These are phyloP conservation scores for Daldinia sp. DNA, from an alignment of 2,329 filamentous ascomycete species.

Conservation along the genomic window DNA sequence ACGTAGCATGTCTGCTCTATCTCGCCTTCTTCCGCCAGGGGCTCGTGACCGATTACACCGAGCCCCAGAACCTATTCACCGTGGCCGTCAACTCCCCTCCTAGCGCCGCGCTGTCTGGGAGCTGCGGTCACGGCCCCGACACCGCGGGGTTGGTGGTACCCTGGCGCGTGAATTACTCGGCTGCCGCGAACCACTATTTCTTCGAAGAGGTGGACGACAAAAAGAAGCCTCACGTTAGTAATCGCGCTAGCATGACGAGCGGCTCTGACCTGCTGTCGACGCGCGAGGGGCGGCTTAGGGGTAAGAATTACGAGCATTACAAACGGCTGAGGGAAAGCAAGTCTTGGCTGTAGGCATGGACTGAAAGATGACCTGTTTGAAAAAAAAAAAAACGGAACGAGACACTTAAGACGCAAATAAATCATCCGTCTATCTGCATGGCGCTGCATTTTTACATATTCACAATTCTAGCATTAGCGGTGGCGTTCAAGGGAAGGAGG, in stretches of 20 bases:
- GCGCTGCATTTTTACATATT: background rate
- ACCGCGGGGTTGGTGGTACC: slow-evolving; percentile 40
- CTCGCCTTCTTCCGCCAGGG: slow-evolving; percentile 64
- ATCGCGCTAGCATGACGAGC: slow-evolving; percentile 22
- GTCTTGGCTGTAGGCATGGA: slow-evolving; percentile 34
- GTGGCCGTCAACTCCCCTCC: slow-evolving; percentile 71
- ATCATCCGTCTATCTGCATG: background rate
- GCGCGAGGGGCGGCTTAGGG: slow-evolving; percentile 11
- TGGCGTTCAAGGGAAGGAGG: slow-evolving; percentile 22
- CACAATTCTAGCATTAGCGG: slow-evolving; percentile 31
- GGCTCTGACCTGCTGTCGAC: slow-evolving; percentile 32
- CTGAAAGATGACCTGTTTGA: background rate
- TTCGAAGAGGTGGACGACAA: slow-evolving; percentile 44
- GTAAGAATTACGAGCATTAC: slow-evolving; percentile 39
- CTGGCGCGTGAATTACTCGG: slow-evolving; percentile 46
- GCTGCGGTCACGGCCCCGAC: slow-evolving; percentile 48
- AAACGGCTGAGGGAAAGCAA: slow-evolving; percentile 43
- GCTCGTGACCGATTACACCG: slow-evolving; percentile 82
- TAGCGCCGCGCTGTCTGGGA: slow-evolving; percentile 44
- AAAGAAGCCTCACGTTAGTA: background rate
- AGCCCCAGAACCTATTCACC: slow-evolving; percentile 80
- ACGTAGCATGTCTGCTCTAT: slow-evolving; percentile 74
- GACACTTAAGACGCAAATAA: background rate
- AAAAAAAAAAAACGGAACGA: background rate
- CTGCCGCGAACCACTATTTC: slow-evolving; percentile 49